These are phyloP conservation scores for Arthrocladium fulminans DNA, from an alignment of 2,329 filamentous ascomycete genomes.

Conservation along the genomic window DNA sequence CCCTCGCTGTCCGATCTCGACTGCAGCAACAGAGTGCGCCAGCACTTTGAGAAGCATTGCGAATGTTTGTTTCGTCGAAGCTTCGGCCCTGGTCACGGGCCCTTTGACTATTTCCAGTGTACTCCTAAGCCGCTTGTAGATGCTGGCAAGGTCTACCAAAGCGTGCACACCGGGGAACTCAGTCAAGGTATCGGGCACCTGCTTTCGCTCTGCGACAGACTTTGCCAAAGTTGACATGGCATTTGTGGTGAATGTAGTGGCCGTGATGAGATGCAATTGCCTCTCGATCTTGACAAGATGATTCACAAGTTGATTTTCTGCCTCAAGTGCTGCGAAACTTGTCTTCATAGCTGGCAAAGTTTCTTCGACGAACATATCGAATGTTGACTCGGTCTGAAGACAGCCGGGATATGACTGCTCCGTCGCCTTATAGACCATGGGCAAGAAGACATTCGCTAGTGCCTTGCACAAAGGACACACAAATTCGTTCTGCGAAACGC, in stretches of 20 bases:
- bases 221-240: constrained; percentile 1
- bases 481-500: constrained; percentile 71
- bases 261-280: constrained; percentile 13
- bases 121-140: constrained; percentile 49
- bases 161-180: constrained; percentile 2
- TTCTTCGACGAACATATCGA: constrained; percentile 60
- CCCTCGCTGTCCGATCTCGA: constrained; percentile 87
- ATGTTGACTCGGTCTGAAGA: constrained; percentile 52
- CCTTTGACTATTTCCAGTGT: constrained; percentile 26
- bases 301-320: constrained; percentile 11
- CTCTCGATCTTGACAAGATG: constrained; percentile 12
- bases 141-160: constrained; percentile 40
- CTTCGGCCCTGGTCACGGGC: neutral
- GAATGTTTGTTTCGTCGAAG: neutral
- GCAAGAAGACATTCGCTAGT: constrained; percentile 86
- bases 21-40: constrained; percentile 64
- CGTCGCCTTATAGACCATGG: constrained; percentile 89
- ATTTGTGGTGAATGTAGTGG: constrained; percentile 1
- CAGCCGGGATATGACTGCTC: constrained; percentile 72
- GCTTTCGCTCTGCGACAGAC: neutral
- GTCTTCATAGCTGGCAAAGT: constrained; percentile 42
- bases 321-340: constrained; percentile 2
- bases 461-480: constrained; percentile 96
- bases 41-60: constrained; percentile 4
- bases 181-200: neutral